Conservation (phyloP, 2,329 filamentous ascomycete species). For the Aspergillus bombycis region DNA sequence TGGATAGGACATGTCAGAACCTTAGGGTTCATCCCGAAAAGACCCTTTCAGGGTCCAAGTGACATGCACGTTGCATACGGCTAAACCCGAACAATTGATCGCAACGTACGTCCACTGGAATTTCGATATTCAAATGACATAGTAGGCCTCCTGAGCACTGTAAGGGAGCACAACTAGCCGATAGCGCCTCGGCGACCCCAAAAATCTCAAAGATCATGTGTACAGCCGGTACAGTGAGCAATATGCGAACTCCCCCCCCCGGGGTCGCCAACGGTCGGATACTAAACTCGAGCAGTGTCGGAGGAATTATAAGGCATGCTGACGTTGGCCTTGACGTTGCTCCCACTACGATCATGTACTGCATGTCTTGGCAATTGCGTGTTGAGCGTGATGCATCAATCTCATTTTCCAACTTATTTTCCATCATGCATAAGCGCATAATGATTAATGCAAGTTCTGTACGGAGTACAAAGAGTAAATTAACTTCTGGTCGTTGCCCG, state of each 20-base stretch:
- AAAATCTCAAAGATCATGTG: background rate
- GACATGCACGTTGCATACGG: background rate
- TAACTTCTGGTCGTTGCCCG: background rate
- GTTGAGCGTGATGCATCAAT: background rate
- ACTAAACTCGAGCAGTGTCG: background rate
- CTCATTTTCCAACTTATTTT: background rate
- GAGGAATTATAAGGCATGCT: background rate
- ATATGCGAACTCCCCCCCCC: background rate
- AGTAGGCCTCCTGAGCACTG: background rate
- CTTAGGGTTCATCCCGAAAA: background rate
- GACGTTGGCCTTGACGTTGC: constrained; percentile 11
- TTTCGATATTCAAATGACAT: background rate
- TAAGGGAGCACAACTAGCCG: background rate
- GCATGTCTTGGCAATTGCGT: background rate
- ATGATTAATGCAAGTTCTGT: background rate
- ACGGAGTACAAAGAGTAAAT: background rate
- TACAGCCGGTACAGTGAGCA: background rate
- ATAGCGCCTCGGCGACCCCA: background rate
- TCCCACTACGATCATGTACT: background rate
- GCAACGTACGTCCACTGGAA: background rate
- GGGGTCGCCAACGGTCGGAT: background rate
- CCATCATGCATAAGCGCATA: background rate
- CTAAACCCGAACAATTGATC: background rate
- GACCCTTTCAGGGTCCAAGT: background rate
- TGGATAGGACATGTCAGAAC: background rate